These are phyloP conservation scores for Papilionanthe hybrid DNA, from an alignment of 116 monocot genomes.

Conservation along the genomic window DNA sequence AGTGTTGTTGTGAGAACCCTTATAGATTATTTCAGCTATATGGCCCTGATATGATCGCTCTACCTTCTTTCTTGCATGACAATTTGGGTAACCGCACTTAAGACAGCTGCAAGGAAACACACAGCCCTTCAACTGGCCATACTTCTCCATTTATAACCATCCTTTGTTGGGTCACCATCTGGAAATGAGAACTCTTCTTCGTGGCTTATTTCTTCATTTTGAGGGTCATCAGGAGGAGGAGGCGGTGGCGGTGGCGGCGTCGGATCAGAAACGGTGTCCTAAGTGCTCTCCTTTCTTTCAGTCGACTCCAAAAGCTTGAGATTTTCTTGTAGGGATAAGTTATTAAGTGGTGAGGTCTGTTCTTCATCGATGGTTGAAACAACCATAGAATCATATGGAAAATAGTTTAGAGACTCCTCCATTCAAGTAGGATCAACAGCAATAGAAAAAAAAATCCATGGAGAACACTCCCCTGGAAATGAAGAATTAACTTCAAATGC, in stretches of 20 bases:
- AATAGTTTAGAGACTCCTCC: constrained; percentile 45
- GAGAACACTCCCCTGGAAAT: constrained; percentile 30
- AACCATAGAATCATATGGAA: constrained; percentile 26
- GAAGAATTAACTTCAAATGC: constrained; percentile 45
- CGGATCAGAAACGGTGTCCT: constrained; percentile 18
- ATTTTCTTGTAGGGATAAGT: constrained; percentile 28
- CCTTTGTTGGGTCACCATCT: constrained; percentile 33
- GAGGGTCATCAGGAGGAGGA: constrained; percentile 23
- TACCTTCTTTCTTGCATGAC: constrained; percentile 55
- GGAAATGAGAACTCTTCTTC: constrained; percentile 39
- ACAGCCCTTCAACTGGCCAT: constrained; percentile 58
- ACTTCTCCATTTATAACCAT: constrained; percentile 70
- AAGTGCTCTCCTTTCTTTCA: constrained; percentile 20
- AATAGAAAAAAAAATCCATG: constrained; percentile 37
- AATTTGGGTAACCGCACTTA: constrained; percentile 50
- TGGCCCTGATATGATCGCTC: constrained; percentile 57
- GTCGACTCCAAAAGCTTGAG: constrained; percentile 22
- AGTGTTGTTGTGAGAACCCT: constrained; percentile 57
- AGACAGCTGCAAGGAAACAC: constrained; percentile 61
- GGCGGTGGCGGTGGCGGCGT: constrained; percentile 27
- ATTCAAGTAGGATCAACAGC: constrained; percentile 42
- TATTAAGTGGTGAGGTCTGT: constrained; percentile 17
- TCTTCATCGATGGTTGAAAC: constrained; percentile 7
- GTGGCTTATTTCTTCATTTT: constrained; percentile 23
- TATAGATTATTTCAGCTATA: constrained; percentile 71